A percentile compares a stretch with the other conserved stretches of the same genome.
phyloP scores from a whole-genome alignment of 192 early-diverging fungal species.

The Linnemannia exigua region DNA sequence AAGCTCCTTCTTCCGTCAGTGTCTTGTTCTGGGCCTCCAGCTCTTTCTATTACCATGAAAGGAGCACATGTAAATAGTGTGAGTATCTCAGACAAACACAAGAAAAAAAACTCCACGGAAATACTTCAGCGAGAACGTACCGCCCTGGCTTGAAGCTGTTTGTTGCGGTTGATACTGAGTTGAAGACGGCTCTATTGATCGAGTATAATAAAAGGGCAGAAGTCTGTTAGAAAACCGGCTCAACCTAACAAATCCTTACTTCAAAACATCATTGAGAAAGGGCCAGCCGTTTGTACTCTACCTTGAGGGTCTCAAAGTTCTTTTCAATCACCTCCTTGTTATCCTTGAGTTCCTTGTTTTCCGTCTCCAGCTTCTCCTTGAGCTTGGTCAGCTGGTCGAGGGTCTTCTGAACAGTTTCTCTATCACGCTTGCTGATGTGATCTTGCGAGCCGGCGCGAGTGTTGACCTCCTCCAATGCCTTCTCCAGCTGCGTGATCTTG shows the following conservation, averaged over 20 bases:
- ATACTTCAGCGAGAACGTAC: neutral
- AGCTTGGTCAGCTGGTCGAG: constrained; percentile 7
- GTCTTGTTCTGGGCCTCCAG: constrained; percentile 5
- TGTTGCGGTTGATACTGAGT: constrained; percentile 22
- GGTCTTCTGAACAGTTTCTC: constrained; percentile 17
- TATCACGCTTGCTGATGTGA: neutral
- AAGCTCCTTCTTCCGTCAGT: neutral
- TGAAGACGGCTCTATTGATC: neutral
- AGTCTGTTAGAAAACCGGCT: too few species aligned
- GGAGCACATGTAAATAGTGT: too few species aligned
- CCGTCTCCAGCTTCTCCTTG: constrained; percentile 30
- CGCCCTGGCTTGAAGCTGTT: neutral
- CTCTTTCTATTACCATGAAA: constrained; percentile 23
- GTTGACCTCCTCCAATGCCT: constrained; percentile 54
- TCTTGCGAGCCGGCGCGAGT: constrained; percentile 38
- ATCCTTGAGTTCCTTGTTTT: constrained; percentile 22
- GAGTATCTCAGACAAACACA: neutral
- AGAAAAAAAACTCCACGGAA: neutral
- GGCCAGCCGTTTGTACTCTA: neutral
- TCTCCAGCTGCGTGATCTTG: constrained; percentile 55
- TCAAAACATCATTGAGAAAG: neutral
- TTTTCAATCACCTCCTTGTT: constrained; percentile 22
- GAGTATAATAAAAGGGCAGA: neutral
- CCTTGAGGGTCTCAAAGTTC: constrained; percentile 36
- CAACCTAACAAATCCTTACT: too few species aligned